These are phyloP conservation scores for Jamesozyma spencerorum DNA, from an alignment of 805 yeast genomes.

Conservation along the genomic window DNA sequence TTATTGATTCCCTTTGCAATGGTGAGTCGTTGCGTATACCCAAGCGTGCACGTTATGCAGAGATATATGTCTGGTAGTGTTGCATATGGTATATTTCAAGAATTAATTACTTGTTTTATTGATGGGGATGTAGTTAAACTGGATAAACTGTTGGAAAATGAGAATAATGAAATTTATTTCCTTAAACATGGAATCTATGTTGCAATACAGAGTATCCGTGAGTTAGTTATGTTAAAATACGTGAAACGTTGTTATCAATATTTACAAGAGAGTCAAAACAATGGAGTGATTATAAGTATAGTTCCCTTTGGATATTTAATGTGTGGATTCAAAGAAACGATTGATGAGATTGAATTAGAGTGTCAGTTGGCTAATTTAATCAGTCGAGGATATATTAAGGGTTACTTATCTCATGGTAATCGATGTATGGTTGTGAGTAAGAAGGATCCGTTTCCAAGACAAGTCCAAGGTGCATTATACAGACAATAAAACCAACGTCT, in stretches of 20 bases:
- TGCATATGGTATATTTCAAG: conserved; percentile 35
- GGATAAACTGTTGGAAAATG: conserved; percentile 37
- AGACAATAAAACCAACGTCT: too few species aligned
- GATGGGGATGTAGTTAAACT: conserved; percentile 50
- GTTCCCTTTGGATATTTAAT: conserved; percentile 9
- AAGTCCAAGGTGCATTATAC: not conserved
- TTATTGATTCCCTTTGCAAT: conserved; percentile 58
- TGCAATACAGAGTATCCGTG: conserved; percentile 44
- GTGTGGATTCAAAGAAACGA: not conserved
- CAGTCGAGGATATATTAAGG: conserved; percentile 52
- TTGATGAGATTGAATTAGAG: conserved; percentile 43
- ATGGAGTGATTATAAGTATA: conserved; percentile 6
- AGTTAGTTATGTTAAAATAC: conserved; percentile 42
- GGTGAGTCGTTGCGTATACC: conserved; percentile 39
- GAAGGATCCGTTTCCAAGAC: conserved; percentile 56
- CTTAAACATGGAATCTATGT: conserved; percentile 54
- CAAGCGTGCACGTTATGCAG: conserved; percentile 33
- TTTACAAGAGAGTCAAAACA: conserved; percentile 1
- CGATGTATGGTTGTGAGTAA: conserved; percentile 68
- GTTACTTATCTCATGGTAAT: conserved; percentile 72
- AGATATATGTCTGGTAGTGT: conserved; percentile 29
- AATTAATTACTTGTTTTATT: conserved; percentile 40
- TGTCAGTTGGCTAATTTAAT: conserved; percentile 62
- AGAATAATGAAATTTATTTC: conserved; percentile 39
- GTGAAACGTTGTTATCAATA: conserved; percentile 32